Percentiles rank a stretch among this genome's conserved stretches.
These are phyloP conservation scores for Pseudohalonectria lignicola DNA, from an alignment of 2,329 filamentous ascomycete genomes.

Conservation along the genomic window DNA sequence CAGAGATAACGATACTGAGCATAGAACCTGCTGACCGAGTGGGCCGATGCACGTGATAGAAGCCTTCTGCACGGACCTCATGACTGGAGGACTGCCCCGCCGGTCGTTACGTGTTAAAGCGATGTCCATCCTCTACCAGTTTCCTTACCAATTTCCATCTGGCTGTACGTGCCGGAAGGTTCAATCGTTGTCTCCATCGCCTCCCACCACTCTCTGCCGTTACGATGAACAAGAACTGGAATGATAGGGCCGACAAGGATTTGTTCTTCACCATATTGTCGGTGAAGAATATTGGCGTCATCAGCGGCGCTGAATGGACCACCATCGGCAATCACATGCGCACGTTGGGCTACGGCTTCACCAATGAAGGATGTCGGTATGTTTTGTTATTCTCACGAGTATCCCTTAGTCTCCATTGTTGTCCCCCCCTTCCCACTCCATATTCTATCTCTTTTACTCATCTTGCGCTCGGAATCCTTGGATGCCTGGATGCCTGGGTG, in stretches of 20 bases:
- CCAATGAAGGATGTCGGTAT: constrained; percentile 54
- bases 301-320: constrained; percentile 51
- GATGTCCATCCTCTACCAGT: constrained; percentile 17
- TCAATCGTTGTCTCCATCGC: constrained; percentile 1
- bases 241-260: constrained; percentile 50
- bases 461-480: no score
- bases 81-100: no score
- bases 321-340: constrained; percentile 52
- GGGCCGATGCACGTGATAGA: neutral
- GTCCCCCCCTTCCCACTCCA: neutral
- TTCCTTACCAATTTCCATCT: constrained; percentile 7
- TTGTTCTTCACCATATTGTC: constrained; percentile 52
- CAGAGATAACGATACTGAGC: no score
- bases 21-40: no score
- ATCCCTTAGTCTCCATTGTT: no score
- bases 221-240: constrained; percentile 48
- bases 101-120: no score
- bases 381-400: constrained; percentile 15
- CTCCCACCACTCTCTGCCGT: neutral
- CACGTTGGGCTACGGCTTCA: constrained; percentile 48
- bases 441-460: neutral
- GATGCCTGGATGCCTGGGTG: no score
- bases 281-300: constrained; percentile 52
- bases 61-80: neutral
- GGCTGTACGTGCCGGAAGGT: constrained; percentile 2